phyloP scores from a whole-genome alignment of 2,329 filamentous ascomycete genomes.

The Neonectria punicea region DNA sequence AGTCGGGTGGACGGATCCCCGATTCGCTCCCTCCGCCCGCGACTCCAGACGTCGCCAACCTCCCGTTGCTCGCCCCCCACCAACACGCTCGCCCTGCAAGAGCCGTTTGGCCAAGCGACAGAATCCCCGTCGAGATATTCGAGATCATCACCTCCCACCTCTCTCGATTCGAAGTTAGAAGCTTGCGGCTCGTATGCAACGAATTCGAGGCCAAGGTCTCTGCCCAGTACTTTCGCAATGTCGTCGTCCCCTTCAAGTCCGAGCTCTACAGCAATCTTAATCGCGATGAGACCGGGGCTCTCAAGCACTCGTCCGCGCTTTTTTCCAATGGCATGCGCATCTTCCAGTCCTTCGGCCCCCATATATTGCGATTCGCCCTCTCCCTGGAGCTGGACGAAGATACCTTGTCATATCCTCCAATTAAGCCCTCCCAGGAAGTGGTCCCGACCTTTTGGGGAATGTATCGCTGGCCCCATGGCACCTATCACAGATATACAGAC shows the following conservation, averaged over 20 bases:
- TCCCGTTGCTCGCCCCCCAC: not conserved
- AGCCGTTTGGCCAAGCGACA: conserved; percentile 45
- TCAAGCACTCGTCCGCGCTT: conserved; percentile 41
- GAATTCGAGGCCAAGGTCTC: conserved; percentile 69
- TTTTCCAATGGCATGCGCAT: conserved; percentile 66
- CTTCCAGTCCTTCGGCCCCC: conserved; percentile 68
- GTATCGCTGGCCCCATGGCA: conserved; percentile 71
- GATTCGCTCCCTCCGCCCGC: conserved; percentile 34
- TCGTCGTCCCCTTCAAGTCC: conserved; percentile 73
- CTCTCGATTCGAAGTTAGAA: conserved; percentile 67
- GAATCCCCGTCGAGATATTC: conserved; percentile 71
- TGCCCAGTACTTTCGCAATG: conserved; percentile 67
- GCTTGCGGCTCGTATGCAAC: conserved; percentile 68
- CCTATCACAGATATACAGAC: conserved; percentile 68
- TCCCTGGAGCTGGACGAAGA: conserved; percentile 74
- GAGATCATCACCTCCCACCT: conserved; percentile 65
- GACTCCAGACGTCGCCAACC: conserved; percentile 21
- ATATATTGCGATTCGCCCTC: conserved; percentile 73
- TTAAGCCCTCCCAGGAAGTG: conserved; percentile 65
- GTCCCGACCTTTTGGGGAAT: conserved; percentile 70
- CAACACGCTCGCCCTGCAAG: not conserved
- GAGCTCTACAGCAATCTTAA: conserved; percentile 64
- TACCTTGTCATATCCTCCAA: conserved; percentile 59
- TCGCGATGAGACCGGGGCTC: conserved; percentile 34
- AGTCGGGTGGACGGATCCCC: conserved; percentile 22